A percentile compares a stretch with the other conserved stretches of the same genome.
phyloP scores from a whole-genome alignment of 164 flowering plant genomes.

The Nymphaea thermarum region DNA sequence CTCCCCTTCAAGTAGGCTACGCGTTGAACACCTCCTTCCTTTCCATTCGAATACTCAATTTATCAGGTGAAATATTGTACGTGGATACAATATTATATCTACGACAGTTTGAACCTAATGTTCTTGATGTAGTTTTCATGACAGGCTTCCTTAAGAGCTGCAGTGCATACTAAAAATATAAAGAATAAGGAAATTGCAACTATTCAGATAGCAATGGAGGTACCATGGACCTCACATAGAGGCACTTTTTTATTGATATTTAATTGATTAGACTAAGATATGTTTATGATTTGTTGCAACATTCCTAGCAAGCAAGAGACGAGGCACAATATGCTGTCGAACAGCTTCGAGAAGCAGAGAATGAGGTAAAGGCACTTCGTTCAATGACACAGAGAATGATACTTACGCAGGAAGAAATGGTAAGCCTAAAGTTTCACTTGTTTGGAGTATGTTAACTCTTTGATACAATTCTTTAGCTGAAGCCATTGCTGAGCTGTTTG shows the following conservation, averaged over 20 bases:
- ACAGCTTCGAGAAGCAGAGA: constrained; percentile 54
- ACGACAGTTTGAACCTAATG: too few relatives aligned
- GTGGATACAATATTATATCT: too few relatives aligned
- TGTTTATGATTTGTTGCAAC: too few relatives aligned
- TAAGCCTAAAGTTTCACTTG: constrained; percentile 11
- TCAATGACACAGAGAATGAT: constrained; percentile 44
- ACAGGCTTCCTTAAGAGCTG: constrained; percentile 75
- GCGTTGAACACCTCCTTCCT: too few relatives aligned
- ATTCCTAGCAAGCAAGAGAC: constrained; percentile 46
- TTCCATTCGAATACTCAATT: too few relatives aligned
- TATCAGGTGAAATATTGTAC: too few relatives aligned
- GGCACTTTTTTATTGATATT: too few relatives aligned
- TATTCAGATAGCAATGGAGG: constrained; percentile 35
- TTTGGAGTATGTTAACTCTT: too few relatives aligned
- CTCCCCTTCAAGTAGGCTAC: too few relatives aligned
- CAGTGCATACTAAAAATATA: constrained; percentile 38
- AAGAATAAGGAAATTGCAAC: constrained; percentile 25
- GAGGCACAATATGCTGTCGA: constrained; percentile 59
- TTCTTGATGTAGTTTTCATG: not conserved
- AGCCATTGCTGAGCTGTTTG: constrained; percentile 11
- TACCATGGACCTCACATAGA: too few relatives aligned
- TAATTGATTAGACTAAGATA: too few relatives aligned
- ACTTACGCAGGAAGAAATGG: constrained; percentile 86
- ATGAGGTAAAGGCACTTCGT: constrained; percentile 52
- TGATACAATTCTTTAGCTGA: too few relatives aligned